Evolutionary conservation across 257 asterid species (phyloP).

Genomic region (Petunia axillaris): DNA sequence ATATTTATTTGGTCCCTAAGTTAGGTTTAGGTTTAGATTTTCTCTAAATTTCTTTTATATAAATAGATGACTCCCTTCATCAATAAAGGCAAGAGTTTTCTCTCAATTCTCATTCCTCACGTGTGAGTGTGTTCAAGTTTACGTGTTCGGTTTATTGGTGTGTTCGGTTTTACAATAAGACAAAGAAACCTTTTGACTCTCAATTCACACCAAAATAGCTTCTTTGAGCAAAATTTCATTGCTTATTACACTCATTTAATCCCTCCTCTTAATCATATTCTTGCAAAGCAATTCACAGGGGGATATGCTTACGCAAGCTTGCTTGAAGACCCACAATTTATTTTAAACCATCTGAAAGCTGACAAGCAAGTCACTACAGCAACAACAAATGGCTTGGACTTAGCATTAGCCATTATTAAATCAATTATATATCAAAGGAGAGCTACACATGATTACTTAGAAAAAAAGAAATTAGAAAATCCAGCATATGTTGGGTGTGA

Average conservation of each 20-base stretch:
- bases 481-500: neutral
- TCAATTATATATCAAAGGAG: neutral
- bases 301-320: neutral
- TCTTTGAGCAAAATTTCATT: neutral
- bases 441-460: neutral
- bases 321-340: neutral
- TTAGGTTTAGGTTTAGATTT: too few relatives aligned
- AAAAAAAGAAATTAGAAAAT: neutral
- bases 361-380: neutral
- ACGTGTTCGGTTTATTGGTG: too few relatives aligned
- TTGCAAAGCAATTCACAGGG: neutral
- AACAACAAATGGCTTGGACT: neutral
- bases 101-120: too few relatives aligned
- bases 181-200: conserved; percentile 2
- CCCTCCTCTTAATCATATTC: neutral
- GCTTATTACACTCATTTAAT: neutral
- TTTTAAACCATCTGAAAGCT: neutral
- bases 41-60: too few relatives aligned
- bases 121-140: too few relatives aligned
- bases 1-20: too few relatives aligned
- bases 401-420: neutral
- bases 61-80: too few relatives aligned
- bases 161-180: too few relatives aligned
- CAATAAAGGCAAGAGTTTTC: too few relatives aligned
- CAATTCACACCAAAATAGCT: neutral